These are phyloP conservation scores for Exsudoporus frostii DNA, from an alignment of 768 basidiomycete genomes.

Conservation along the genomic window DNA sequence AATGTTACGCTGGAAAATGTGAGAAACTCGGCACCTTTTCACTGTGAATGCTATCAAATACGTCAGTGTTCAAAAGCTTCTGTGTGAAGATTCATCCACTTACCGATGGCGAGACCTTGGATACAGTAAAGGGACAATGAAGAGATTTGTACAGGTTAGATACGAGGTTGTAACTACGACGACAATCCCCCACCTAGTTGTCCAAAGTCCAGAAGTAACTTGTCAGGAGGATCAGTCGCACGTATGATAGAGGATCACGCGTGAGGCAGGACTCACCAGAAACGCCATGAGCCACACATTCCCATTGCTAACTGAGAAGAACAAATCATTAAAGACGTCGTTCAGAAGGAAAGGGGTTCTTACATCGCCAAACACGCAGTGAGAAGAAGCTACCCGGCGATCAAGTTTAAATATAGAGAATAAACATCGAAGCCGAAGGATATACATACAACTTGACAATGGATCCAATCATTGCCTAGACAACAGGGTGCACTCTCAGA, in stretches of 20 bases:
- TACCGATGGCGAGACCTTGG: constrained; percentile 40
- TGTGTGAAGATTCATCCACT: not conserved
- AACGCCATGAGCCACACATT: constrained; percentile 44
- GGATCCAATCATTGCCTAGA: constrained; percentile 50
- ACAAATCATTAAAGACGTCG: not conserved
- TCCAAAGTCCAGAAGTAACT: constrained; percentile 47
- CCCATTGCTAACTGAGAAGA: constrained; percentile 49
- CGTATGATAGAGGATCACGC: not conserved
- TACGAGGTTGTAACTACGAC: not conserved
- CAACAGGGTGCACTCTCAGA: not conserved
- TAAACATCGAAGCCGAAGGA: not conserved
- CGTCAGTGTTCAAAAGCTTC: not conserved
- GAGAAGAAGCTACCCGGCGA: constrained; percentile 45
- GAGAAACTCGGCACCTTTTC: constrained; percentile 35
- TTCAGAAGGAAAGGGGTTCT: constrained; percentile 14
- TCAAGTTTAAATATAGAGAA: not conserved
- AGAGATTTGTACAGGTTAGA: not conserved
- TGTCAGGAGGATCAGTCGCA: not conserved
- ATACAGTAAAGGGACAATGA: constrained; percentile 1
- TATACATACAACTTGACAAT: constrained; percentile 53
- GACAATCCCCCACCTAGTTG: constrained; percentile 44
- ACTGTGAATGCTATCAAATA: constrained; percentile 40
- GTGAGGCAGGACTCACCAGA: constrained; percentile 38
- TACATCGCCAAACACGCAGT: constrained; percentile 64
- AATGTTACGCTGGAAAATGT: not conserved